Evolutionary conservation across 805 yeast genomes (phyloP).

Genomic region (Candida nitratophila): DNA sequence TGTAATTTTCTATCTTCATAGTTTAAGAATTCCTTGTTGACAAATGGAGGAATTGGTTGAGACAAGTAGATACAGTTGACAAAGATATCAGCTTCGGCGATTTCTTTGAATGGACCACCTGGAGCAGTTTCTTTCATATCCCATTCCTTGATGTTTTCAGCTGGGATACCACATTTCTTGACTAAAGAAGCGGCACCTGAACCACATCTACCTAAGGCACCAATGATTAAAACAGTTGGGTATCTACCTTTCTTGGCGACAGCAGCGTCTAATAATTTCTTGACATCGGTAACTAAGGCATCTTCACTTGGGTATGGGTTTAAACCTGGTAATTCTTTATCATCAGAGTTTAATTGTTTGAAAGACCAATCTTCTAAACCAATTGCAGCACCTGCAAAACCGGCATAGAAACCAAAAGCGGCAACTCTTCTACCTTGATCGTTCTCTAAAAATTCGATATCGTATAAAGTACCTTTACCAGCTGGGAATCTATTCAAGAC

Average conservation of each 20-base stretch:
- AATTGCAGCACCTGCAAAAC: constrained; percentile 99
- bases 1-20: constrained; percentile 65
- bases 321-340: constrained; percentile 70
- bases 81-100: constrained; percentile 80
- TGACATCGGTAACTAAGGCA: constrained; percentile 66
- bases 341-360: constrained; percentile 67
- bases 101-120: constrained; percentile 97
- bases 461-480: constrained; percentile 88
- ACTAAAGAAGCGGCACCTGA: constrained; percentile 85
- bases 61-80: constrained; percentile 95
- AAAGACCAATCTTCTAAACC: constrained; percentile 94
- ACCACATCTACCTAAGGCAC: constrained; percentile 98
- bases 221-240: constrained; percentile 85
- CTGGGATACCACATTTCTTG: constrained; percentile 82
- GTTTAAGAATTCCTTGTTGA: constrained; percentile 63
- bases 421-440: constrained; percentile 98
- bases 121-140: constrained; percentile 93
- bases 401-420: constrained; percentile 99
- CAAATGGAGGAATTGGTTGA: constrained; percentile 88
- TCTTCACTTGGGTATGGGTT: constrained; percentile 77
- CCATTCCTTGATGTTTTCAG: constrained; percentile 80
- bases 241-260: constrained; percentile 49
- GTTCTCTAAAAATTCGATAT: constrained; percentile 89
- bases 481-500: constrained; percentile 83
- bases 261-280: constrained; percentile 50